Base-by-base conservation (phyloP, 176 grass and related monocot species). In the Triticum aestivum region DNA sequence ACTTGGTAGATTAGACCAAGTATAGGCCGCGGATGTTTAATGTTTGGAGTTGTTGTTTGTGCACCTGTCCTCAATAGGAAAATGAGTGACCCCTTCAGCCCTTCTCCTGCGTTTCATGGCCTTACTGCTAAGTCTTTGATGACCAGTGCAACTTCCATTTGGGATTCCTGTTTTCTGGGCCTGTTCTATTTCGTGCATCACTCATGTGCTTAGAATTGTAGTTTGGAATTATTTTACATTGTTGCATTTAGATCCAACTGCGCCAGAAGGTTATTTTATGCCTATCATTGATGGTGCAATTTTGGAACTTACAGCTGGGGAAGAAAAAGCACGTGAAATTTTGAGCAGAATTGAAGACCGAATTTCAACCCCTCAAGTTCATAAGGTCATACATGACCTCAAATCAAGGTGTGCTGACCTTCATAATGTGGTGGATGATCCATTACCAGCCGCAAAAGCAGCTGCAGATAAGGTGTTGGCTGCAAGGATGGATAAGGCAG, bases 331-430 rank as follows among this genome's bases (percentile, higher is more conserved):
- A 14, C 24, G 4, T 65, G 91, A 81, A 80, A 71, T 84, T 82
- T 23, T 85, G n/a, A 0, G 69, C 64, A 66, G 33, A 69, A 63
- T 80, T 65, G 61, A 73, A 52, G 79, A 49, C 71, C 13, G 29
- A 35, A 64, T 92, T 45, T 80, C 73, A 4, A 87, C 86, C 0
- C 86, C 93, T 58, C 90, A 86, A 83, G 72, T 92, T 51, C 30
- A 75, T 38, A 89, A 87, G 65, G 80, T 86, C 26, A 59, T 82
- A 44, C 33, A 87, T 58, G 84, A 76, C 8, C 81, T 92, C 34
- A 89, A 89, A 79, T 83, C 81, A 91, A 92, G 90, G 75, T 87
- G 83, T 39, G 71, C 73, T 39, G 73, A 95, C 56, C 93, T 95
- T 26, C 90, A 61, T 5, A 82, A 58, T 77, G 77, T 61, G 27